phyloP scores from a whole-genome alignment of 352 stramenopile genomes.

The Elongisporangium anandrum region DNA sequence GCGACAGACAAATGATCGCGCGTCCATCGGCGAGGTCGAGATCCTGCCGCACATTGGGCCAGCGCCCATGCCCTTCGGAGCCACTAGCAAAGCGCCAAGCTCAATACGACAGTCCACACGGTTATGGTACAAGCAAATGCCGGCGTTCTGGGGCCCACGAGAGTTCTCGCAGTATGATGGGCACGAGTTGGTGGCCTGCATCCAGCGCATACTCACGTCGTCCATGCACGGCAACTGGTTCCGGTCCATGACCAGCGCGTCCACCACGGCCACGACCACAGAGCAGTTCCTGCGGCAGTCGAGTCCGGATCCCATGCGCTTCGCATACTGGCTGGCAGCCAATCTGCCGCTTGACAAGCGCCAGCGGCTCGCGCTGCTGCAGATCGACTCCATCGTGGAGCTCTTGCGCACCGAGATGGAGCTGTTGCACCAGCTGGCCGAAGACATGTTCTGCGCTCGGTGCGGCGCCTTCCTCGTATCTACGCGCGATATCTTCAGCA shows the following conservation, averaged over 20 bases:
- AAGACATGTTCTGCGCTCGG: constrained; percentile 60
- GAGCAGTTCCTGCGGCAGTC: constrained; percentile 27
- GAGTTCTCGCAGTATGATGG: constrained; percentile 64
- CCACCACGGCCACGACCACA: constrained; percentile 14
- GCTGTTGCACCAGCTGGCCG: constrained; percentile 51
- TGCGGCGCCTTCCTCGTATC: constrained; percentile 60
- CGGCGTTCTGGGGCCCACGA: constrained; percentile 40
- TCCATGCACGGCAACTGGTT: constrained; percentile 78
- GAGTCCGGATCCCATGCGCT: constrained; percentile 57
- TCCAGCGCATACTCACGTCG: constrained; percentile 64
- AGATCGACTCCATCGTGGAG: constrained; percentile 52
- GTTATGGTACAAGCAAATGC: background rate
- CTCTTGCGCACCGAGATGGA: constrained; percentile 54
- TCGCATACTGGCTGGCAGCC: constrained; percentile 74
- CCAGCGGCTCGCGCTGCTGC: constrained; percentile 54
- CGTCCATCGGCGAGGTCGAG: constrained; percentile 41
- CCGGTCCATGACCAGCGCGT: constrained; percentile 11
- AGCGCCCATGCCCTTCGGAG: constrained; percentile 32
- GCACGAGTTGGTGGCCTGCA: constrained; percentile 43
- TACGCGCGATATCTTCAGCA: constrained; percentile 78
- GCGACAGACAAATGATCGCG: constrained; percentile 8
- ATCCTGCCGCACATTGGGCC: constrained; percentile 50
- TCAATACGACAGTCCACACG: background rate
- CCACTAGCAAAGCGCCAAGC: background rate
- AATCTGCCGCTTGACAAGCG: constrained; percentile 63